Conservation (phyloP, 2,329 filamentous ascomycete genomes). For the Arthroderma sp. region DNA sequence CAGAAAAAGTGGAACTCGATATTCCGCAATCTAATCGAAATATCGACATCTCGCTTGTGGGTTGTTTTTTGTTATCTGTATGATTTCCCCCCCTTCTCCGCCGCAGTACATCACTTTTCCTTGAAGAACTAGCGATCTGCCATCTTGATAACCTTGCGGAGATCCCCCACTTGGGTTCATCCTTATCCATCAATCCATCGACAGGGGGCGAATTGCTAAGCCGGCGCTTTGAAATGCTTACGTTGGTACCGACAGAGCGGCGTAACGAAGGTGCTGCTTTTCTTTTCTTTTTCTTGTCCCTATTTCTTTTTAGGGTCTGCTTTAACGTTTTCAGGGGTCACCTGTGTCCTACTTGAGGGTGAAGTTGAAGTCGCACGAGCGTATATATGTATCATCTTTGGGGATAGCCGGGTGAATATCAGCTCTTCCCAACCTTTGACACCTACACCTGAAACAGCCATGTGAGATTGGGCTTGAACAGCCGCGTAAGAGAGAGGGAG, state of each 20-base stretch:
- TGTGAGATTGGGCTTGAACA: neutral
- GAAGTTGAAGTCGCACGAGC: neutral
- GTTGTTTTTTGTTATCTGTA: neutral
- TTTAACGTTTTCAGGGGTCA: neutral
- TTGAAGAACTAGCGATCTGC: neutral
- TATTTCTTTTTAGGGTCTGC: neutral
- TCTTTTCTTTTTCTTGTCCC: neutral
- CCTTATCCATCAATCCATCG: neutral
- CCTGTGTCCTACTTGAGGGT: neutral
- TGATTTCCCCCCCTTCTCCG: neutral
- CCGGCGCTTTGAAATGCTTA: neutral
- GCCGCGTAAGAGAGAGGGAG: neutral
- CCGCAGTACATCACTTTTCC: neutral
- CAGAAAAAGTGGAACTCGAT: neutral
- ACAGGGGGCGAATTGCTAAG: neutral
- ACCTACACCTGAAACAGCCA: neutral
- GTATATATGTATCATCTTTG: neutral
- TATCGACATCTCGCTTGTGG: neutral
- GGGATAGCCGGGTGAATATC: neutral
- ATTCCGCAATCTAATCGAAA: neutral
- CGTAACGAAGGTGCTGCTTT: neutral
- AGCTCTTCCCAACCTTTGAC: neutral
- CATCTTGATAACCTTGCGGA: neutral
- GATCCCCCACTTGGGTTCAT: neutral
- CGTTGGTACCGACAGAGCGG: neutral